Evolutionary conservation across 306 rosid species (phyloP).

Genomic region (Begonia fuchsioides): DNA sequence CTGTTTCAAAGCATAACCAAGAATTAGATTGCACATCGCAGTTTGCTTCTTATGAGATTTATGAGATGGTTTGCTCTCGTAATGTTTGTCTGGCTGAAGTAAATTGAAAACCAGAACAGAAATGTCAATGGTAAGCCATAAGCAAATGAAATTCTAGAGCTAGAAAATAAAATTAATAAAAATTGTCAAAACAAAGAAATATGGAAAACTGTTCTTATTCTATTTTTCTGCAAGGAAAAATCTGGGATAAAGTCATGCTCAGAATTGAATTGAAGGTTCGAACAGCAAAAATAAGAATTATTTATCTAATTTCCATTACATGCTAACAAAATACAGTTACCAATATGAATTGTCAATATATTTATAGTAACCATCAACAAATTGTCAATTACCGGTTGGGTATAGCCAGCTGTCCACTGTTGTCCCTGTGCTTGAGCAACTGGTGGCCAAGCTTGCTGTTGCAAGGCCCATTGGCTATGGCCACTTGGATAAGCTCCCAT

Average conservation of each 20-base stretch:
- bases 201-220: background rate
- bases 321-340: background rate
- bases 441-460: constrained; percentile 96
- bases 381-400: constrained; percentile 51
- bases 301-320: no score
- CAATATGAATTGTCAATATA: background rate
- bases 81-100: no score
- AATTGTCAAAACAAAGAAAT: constrained; percentile 4
- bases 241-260: no score
- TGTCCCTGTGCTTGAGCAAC: constrained; percentile 82
- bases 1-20: constrained; percentile 18
- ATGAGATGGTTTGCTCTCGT: no score
- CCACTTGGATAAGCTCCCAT: constrained; percentile 73
- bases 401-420: constrained; percentile 88
- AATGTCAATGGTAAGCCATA: no score
- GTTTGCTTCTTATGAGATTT: no score
- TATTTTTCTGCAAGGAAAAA: no score
- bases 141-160: no score
- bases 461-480: constrained; percentile 75
- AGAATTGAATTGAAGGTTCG: no score
- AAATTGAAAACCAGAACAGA: no score
- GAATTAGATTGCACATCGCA: no score
- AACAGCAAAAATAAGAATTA: no score
- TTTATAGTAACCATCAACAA: background rate
- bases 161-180: background rate